These are phyloP conservation scores for Plasmodium vinckei DNA, from an alignment of 169 alveolate genomes.

Conservation along the genomic window DNA sequence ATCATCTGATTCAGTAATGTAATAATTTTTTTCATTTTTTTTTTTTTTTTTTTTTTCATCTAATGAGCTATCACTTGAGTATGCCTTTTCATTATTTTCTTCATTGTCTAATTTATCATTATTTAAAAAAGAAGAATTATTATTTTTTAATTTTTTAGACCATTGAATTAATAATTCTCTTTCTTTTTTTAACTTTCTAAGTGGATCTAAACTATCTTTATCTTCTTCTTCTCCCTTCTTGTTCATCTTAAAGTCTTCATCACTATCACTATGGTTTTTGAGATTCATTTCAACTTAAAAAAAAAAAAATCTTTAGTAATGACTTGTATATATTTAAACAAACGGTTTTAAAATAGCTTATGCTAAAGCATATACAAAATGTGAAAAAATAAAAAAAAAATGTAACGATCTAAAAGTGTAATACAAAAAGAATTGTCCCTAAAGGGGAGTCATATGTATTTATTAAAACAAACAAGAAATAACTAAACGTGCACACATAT, in stretches of 20 bases:
- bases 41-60: neutral
- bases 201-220: conserved; percentile 18
- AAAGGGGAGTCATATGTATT: no score
- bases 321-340: no score
- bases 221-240: neutral
- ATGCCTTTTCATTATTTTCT: conserved; percentile 1
- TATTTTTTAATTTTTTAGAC: conserved; percentile 62
- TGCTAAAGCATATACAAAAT: no score
- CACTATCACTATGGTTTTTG: neutral
- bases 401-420: no score
- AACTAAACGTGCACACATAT: no score
- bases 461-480: no score
- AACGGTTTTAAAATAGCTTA: no score
- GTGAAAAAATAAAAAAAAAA: no score
- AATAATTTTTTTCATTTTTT: neutral
- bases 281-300: conserved; percentile 2
- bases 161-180: conserved; percentile 73
- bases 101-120: conserved; percentile 41
- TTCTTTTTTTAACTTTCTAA: conserved; percentile 49
- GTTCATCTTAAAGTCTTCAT: neutral
- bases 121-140: conserved; percentile 44
- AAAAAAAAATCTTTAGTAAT: conserved; percentile 3
- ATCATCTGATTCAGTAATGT: neutral
- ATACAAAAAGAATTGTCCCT: no score
- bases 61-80: conserved; percentile 56